phyloP scores from a whole-genome alignment of 2,329 filamentous ascomycete species.

The Pleomassaria siparia region DNA sequence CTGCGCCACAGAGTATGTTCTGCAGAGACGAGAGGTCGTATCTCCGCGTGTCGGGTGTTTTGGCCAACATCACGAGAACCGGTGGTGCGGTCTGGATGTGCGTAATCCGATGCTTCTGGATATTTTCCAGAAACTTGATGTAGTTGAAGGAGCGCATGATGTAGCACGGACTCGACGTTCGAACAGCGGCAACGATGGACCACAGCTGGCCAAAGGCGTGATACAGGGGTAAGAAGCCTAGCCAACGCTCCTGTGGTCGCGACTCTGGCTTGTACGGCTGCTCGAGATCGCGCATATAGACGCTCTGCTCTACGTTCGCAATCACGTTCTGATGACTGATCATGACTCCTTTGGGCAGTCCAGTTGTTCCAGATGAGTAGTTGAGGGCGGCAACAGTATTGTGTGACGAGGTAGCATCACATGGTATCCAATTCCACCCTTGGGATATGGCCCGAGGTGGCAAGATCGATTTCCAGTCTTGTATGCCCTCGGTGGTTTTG shows the following conservation, averaged over 20 bases:
- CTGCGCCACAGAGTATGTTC: conserved; percentile 43
- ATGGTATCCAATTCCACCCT: conserved; percentile 46
- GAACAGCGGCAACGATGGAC: conserved; percentile 41
- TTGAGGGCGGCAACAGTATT: conserved; percentile 27
- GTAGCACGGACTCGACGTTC: conserved; percentile 36
- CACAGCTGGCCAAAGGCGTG: conserved; percentile 48
- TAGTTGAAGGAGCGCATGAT: conserved; percentile 46
- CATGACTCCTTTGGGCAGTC: conserved; percentile 49
- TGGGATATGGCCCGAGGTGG: conserved; percentile 34
- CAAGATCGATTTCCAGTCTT: conserved; percentile 49
- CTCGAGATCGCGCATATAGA: conserved; percentile 43
- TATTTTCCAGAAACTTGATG: conserved; percentile 34
- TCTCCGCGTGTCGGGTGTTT: conserved; percentile 35
- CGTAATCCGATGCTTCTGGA: conserved; percentile 41
- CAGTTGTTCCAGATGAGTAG: conserved; percentile 45
- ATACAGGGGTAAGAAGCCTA: conserved; percentile 47
- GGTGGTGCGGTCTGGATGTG: conserved; percentile 45
- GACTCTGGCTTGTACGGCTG: conserved; percentile 23
- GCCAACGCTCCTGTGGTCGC: conserved; percentile 35
- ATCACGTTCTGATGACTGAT: conserved; percentile 48
- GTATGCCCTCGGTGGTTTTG: conserved; percentile 33
- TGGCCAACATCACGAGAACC: conserved; percentile 43
- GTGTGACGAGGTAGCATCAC: conserved; percentile 41
- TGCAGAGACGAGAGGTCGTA: conserved; percentile 37
- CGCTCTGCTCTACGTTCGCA: conserved; percentile 41